Conservation (phyloP, 2,329 filamentous ascomycete species). For the Leptographium galeiforme region DNA sequence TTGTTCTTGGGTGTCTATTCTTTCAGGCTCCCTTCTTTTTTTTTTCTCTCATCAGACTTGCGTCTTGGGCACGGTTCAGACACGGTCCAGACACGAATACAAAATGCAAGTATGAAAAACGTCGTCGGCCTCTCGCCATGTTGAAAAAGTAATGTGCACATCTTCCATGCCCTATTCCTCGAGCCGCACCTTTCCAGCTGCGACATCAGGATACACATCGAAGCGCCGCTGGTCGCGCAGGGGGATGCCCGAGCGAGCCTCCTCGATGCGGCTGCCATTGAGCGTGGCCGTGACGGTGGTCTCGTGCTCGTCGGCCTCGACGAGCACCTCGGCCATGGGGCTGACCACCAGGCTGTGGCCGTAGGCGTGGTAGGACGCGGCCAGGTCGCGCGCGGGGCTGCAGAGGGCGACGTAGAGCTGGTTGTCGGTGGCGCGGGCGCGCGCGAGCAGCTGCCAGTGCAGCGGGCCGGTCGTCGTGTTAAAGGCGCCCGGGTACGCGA, state of each 20-base stretch:
- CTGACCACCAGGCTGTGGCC: conserved; percentile 84
- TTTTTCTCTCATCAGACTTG: no score
- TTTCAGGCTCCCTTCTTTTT: no score
- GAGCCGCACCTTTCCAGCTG: conserved; percentile 34
- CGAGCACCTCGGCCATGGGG: conserved; percentile 72
- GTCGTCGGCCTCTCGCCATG: no score
- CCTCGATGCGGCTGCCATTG: conserved; percentile 52
- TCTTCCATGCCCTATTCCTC: not conserved
- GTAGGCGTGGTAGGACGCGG: conserved; percentile 73
- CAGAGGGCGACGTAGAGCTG: conserved; percentile 88
- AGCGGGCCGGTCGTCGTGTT: conserved; percentile 84
- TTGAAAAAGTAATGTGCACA: no score
- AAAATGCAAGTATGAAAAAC: no score
- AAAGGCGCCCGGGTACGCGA: conserved; percentile 94
- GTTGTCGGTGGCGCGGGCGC: conserved; percentile 65
- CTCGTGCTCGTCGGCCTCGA: conserved; percentile 66
- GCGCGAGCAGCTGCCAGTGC: conserved; percentile 77
- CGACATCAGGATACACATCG: conserved; percentile 90
- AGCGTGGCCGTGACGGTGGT: conserved; percentile 63
- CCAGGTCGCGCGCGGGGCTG: conserved; percentile 71
- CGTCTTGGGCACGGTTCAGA: no score
- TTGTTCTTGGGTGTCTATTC: not conserved
- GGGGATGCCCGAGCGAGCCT: conserved; percentile 71
- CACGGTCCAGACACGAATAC: no score
- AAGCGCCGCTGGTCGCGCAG: conserved; percentile 76